Evolutionary conservation across 2,329 filamentous ascomycete genomes (phyloP), one percentile per base, ranked within the genome.

Genomic region (Ramichloridium luteum): DNA sequence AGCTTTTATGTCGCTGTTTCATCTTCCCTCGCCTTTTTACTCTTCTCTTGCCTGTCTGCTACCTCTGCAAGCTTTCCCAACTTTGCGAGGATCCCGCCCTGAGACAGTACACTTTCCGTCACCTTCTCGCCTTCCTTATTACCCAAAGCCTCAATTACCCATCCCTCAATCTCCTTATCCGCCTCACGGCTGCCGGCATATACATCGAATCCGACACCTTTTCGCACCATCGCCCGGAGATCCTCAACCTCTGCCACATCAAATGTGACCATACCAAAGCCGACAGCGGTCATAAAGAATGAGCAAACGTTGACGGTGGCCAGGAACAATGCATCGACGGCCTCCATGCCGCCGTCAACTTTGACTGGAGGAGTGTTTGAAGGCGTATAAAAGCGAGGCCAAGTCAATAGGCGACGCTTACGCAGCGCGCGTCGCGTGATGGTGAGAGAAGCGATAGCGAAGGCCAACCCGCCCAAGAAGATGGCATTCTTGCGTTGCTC

Each of bases 231-330:
- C 68, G 58, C 73, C 32, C 27, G 65, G 67, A 50, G 74, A 74
- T 67, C 64, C 33, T 56, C 55, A 22, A 64, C 22, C 17, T 59
- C 59, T 16, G 56, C 58, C 20, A 96, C 71, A 53, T 94, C 80
- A 38, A 90, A 72, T 1, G 73, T 76, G 68, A 79, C 93, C 39
- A 82, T 64, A 8, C 77, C 56, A 0, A 79, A 84, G 3, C 88
- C 90, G 0, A 72, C 67, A 6, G 70, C 59, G 68, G 92, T 74
- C 54, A 93, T 74, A 1, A 69, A 77, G 30, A 90, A 71, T 46
- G 77, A 80, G 17, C 76, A 50, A 9, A 90, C 82, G 47, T 93
- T 93, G 45, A 94, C 68, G 0, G 86, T 93, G 0, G 88, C 90
- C 20, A 94, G 64, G 29, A 77, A 80, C 13, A 98, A 64, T 0